Conservation (phyloP, 495 filamentous ascomycete species). For the Parmelia sp. region DNA sequence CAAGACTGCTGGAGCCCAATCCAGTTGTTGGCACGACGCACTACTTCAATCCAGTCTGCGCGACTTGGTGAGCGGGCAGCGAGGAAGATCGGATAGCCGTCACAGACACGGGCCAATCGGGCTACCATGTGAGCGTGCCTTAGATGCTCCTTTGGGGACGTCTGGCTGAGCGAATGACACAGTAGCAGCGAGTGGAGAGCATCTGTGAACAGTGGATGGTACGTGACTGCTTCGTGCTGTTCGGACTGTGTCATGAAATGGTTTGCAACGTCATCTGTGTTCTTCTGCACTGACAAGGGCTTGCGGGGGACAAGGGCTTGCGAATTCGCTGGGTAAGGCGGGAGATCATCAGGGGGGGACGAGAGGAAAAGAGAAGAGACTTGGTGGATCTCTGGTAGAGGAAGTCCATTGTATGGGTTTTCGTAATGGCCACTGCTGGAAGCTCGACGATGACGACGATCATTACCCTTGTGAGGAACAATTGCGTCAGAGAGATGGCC, state of each 20-base stretch:
- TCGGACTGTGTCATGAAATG: conserved; percentile 27
- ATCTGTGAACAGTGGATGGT: conserved; percentile 70
- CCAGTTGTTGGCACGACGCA: conserved; percentile 60
- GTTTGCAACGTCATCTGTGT: conserved; percentile 34
- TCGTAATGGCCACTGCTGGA: conserved; percentile 15
- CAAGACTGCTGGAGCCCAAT: conserved; percentile 55
- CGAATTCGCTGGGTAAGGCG: conserved; percentile 48
- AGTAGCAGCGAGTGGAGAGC: conserved; percentile 67
- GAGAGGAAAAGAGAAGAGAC: conserved; percentile 52
- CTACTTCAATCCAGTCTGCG: conserved; percentile 71
- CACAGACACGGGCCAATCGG: conserved; percentile 62
- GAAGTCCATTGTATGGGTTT: conserved; percentile 25
- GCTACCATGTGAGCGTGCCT: conserved; percentile 75
- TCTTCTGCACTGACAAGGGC: conserved; percentile 16
- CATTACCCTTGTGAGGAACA: conserved; percentile 19
- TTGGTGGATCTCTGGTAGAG: conserved; percentile 35
- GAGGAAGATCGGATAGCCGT: conserved; percentile 75
- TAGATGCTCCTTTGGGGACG: conserved; percentile 62
- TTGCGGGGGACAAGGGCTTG: conserved; percentile 26
- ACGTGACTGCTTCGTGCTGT: conserved; percentile 61
- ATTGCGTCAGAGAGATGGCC: conserved; percentile 32
- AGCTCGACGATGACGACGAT: conserved; percentile 4
- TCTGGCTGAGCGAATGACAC: conserved; percentile 67
- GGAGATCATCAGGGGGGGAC: conserved; percentile 49
- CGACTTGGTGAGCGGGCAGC: conserved; percentile 63